Percentiles rank a stretch among this genome's conserved stretches.
Evolutionary conservation across 352 stramenopile genomes (phyloP).

Genomic region (Globisporangium apiculatum): DNA sequence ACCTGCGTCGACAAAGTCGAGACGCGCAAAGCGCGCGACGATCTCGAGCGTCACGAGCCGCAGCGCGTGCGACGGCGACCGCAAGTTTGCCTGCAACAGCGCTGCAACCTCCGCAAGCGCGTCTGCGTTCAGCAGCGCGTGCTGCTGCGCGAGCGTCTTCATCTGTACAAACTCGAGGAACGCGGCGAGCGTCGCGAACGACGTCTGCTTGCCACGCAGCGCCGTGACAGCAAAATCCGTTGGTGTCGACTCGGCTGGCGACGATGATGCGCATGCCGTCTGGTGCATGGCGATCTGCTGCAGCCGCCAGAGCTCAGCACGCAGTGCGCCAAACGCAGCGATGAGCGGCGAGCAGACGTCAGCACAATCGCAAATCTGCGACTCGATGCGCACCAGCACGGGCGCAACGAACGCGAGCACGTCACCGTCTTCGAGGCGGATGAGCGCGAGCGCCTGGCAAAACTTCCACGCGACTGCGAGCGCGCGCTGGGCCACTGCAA

Average conservation of each 20-base stretch:
- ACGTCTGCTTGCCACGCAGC: constrained; percentile 34
- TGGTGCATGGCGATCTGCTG: constrained; percentile 45
- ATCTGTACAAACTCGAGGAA: constrained; percentile 59
- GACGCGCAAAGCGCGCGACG: constrained; percentile 39
- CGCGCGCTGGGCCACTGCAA: not conserved
- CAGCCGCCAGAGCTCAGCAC: constrained; percentile 66
- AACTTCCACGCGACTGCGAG: constrained; percentile 71
- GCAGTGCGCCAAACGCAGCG: constrained; percentile 22
- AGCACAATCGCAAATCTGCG: constrained; percentile 8
- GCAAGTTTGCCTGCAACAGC: constrained; percentile 49
- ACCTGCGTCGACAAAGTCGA: constrained; percentile 41
- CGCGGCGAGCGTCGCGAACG: constrained; percentile 53
- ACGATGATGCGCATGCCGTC: not conserved
- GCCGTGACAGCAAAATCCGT: constrained; percentile 22
- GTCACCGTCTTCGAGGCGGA: constrained; percentile 32
- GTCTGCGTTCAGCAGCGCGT: constrained; percentile 31
- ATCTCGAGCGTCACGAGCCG: constrained; percentile 68
- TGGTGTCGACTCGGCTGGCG: constrained; percentile 4
- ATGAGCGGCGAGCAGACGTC: not conserved
- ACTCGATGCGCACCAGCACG: constrained; percentile 30
- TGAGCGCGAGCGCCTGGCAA: constrained; percentile 43
- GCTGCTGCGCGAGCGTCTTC: constrained; percentile 37
- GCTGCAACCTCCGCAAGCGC: constrained; percentile 26
- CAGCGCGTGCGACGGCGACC: constrained; percentile 56
- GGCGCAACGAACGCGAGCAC: constrained; percentile 35